phyloP scores from a whole-genome alignment of 2,329 filamentous ascomycete genomes.

The Phyllosticta paracitricarpa region DNA sequence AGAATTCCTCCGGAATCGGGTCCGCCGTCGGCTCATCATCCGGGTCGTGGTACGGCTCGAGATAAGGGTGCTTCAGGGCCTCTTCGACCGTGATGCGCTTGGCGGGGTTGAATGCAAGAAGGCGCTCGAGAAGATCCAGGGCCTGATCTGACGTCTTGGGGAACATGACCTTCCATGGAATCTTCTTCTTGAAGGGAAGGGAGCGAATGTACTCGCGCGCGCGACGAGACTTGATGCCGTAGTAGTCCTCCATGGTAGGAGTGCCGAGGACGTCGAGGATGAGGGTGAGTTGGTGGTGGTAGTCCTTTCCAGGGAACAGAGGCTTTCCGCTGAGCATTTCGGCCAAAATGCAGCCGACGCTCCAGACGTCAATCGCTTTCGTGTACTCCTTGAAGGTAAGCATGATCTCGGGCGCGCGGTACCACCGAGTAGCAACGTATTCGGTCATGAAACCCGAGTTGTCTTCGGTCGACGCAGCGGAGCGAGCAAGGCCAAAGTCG shows the following conservation, averaged over 20 bases:
- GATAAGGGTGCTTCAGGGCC: constrained; percentile 91
- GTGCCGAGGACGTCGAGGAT: constrained; percentile 96
- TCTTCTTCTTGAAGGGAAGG: constrained; percentile 99
- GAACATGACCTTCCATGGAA: constrained; percentile 93
- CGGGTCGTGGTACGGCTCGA: constrained; percentile 97
- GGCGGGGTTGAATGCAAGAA: constrained; percentile 94
- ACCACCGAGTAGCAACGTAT: constrained; percentile 99
- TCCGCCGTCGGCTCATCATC: constrained; percentile 96
- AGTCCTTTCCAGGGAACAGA: constrained; percentile 96
- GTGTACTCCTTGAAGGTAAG: constrained; percentile 99
- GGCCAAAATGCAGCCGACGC: constrained; percentile 92
- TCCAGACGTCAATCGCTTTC: constrained; percentile 99
- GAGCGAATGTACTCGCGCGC: constrained; percentile 97
- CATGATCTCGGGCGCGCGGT: constrained; percentile 98
- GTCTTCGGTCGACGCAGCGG: constrained; percentile 92
- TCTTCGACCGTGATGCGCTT: constrained; percentile 99
- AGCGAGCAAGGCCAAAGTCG: constrained; percentile 92
- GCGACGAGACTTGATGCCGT: constrained; percentile 96
- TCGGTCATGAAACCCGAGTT: constrained; percentile 99
- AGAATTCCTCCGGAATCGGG: constrained; percentile 97
- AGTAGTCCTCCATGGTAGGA: constrained; percentile 99
- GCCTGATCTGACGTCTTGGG: constrained; percentile 98
- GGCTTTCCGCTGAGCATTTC: constrained; percentile 99
- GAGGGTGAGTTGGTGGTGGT: constrained; percentile 94
- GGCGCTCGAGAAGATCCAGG: constrained; percentile 85